phyloP scores from a whole-genome alignment of 1,284 basidiomycete genomes.

The Ustilago curta region DNA sequence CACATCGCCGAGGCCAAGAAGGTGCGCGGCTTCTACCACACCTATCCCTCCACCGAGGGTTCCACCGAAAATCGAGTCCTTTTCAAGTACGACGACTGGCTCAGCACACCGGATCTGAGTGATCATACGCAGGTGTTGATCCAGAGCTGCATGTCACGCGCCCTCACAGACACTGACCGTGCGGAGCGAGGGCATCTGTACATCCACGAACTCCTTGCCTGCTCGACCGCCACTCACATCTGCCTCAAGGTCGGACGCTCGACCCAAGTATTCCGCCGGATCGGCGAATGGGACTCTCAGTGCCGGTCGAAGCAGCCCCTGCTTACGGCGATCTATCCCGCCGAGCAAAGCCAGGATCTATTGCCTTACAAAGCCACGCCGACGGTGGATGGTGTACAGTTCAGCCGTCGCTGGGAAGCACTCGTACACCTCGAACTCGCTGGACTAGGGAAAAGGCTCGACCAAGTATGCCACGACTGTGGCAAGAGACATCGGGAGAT shows the following conservation, averaged over 20 bases:
- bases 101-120: conserved; percentile 7
- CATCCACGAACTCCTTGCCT: conserved; percentile 54
- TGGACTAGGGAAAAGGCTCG: conserved; percentile 25
- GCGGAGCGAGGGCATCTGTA: conserved; percentile 53
- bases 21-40: conserved; percentile 39
- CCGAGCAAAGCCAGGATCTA: conserved; percentile 22
- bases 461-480: conserved; percentile 49
- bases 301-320: conserved; percentile 52
- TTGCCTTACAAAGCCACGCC: conserved; percentile 29
- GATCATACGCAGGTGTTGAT: conserved; percentile 40
- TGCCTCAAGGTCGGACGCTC: conserved; percentile 57
- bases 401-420: conserved; percentile 54
- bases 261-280: conserved; percentile 41
- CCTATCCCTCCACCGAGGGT: not conserved
- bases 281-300: conserved; percentile 47
- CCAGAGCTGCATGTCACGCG: conserved; percentile 32
- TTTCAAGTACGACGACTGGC: conserved; percentile 25
- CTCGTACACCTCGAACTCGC: conserved; percentile 52
- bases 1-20: conserved; percentile 57
- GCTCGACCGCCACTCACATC: conserved; percentile 18
- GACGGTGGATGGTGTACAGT: conserved; percentile 16
- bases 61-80: not conserved
- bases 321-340: conserved; percentile 32
- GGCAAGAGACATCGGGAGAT: conserved; percentile 50
- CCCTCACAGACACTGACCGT: conserved; percentile 19